Conservation (phyloP, 352 stramenopile genomes). For the Thalassiosira hispida region DNA sequence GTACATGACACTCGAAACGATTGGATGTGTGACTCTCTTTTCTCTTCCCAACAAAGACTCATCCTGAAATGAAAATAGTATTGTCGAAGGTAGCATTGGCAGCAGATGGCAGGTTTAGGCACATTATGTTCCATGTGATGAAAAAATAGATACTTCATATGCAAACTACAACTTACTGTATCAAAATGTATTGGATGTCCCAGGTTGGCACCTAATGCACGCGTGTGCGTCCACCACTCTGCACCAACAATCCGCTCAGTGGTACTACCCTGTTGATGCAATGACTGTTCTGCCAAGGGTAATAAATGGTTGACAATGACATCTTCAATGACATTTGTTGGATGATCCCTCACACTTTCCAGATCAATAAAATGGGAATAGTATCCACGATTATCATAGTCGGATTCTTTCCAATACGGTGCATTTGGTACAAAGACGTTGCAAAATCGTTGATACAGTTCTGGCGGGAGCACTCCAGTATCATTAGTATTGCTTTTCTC, state of each 20-base stretch:
- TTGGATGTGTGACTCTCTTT: constrained; percentile 78
- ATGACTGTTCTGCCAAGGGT: constrained; percentile 30
- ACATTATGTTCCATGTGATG: too few relatives aligned
- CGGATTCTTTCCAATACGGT: constrained; percentile 79
- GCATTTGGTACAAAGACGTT: constrained; percentile 69
- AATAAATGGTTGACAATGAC: constrained; percentile 78
- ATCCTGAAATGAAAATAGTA: too few relatives aligned
- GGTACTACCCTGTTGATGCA: constrained; percentile 43
- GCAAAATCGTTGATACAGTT: constrained; percentile 67
- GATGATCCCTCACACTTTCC: constrained; percentile 17
- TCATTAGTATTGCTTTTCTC: not conserved
- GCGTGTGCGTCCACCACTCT: constrained; percentile 78
- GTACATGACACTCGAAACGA: constrained; percentile 81
- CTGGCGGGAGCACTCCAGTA: constrained; percentile 56
- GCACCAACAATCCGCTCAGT: constrained; percentile 65
- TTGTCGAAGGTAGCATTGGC: too few relatives aligned
- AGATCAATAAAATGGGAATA: constrained; percentile 85
- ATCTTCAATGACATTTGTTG: constrained; percentile 79
- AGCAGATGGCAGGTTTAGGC: too few relatives aligned
- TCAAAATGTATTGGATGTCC: constrained; percentile 87
- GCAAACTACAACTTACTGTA: too few relatives aligned
- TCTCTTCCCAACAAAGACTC: constrained; percentile 70
- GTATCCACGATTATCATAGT: constrained; percentile 83
- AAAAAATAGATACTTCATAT: too few relatives aligned
- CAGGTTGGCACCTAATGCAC: constrained; percentile 78